A percentile compares a stretch with the other conserved stretches of the same genome.
phyloP scores from a whole-genome alignment of 2,329 filamentous ascomycete species.

The Penicillium oxalicum region DNA sequence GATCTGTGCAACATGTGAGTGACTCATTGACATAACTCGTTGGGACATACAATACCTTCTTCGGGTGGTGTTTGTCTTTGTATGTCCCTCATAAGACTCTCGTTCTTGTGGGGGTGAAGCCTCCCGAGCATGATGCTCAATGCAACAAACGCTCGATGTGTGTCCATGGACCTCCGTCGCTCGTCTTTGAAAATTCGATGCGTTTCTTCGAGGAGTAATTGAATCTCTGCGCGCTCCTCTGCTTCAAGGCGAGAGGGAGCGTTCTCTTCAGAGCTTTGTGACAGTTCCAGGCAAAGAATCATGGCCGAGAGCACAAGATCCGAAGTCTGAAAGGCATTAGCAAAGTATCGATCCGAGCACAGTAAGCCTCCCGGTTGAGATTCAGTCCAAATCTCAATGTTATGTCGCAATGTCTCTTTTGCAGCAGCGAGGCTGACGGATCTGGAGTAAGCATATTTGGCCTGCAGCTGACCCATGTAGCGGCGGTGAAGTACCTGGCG shows the following conservation, averaged over 20 bases:
- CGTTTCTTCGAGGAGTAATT: constrained; percentile 22
- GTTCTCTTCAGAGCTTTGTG: constrained; percentile 16
- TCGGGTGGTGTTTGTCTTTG: neutral
- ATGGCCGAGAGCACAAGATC: constrained; percentile 59
- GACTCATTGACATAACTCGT: neutral
- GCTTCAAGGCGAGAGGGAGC: constrained; percentile 2
- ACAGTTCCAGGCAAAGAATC: constrained; percentile 49
- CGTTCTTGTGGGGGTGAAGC: constrained; percentile 9
- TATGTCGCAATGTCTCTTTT: constrained; percentile 44
- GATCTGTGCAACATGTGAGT: constrained; percentile 4
- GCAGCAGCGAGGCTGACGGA: constrained; percentile 45
- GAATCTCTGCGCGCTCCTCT: constrained; percentile 17
- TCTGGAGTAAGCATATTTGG: constrained; percentile 41
- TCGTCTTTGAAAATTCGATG: constrained; percentile 24
- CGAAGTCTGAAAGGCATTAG: constrained; percentile 53
- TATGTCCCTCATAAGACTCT: constrained; percentile 1
- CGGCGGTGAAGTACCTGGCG: constrained; percentile 51
- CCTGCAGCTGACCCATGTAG: constrained; percentile 40
- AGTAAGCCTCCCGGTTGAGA: constrained; percentile 52
- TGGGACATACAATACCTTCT: neutral
- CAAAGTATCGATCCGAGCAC: constrained; percentile 50
- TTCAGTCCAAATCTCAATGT: constrained; percentile 47
- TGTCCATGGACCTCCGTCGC: constrained; percentile 22
- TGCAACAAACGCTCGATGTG: constrained; percentile 23
- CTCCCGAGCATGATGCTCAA: constrained; percentile 26